Evolutionary conservation across 2,329 filamentous ascomycete species (phyloP), one percentile per base, ranked within the genome.

Genomic region (Bisporella sp.): DNA sequence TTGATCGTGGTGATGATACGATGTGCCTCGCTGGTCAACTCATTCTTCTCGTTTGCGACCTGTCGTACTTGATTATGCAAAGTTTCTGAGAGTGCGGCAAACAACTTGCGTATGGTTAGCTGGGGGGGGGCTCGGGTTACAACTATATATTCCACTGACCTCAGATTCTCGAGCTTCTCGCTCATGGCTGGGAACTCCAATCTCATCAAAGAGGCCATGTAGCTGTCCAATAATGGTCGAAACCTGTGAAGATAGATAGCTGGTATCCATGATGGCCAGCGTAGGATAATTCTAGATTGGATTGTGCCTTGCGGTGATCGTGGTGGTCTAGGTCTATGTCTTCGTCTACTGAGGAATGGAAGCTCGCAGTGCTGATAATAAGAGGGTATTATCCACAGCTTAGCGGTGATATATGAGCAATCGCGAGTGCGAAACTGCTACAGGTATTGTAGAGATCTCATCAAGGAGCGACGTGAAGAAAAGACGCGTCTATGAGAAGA

Each of bases 181-280:
- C 69, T 97, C 93, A 82, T 96, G 90, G 64, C 75, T 82, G 31
- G 92, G 82, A n/a, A 99, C 87, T 52, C 93, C 93, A 64, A 99
- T 99, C 67, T 99, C 92, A 68, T 99, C 93, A 65, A 96, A 99
- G 51, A 97, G 80, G 58, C 87, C 87, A 71, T 97, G 92, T 54
- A 99, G 79, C 71, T 96, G 90, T 69, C 82, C 82, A 67, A 97
- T 90, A 66, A 96, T 96, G 63, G 81, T 89, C 60, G 89, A 93
- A 72, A 99, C 89, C 80, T 97, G 93, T 69, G 95, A 89, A 62
- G 89, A 87, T 66, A 97, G 77, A 70, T 95, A 95, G 68, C 87
- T 89, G 52, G 91, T 89, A 71, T 96, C 91, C 84, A 96, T 95
- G 48, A 53, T 58, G 55, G 28, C 13, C 21, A 11, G 12, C 29